Conservation (phyloP, 192 early-diverging fungal species). For the Linderina pennispora region DNA sequence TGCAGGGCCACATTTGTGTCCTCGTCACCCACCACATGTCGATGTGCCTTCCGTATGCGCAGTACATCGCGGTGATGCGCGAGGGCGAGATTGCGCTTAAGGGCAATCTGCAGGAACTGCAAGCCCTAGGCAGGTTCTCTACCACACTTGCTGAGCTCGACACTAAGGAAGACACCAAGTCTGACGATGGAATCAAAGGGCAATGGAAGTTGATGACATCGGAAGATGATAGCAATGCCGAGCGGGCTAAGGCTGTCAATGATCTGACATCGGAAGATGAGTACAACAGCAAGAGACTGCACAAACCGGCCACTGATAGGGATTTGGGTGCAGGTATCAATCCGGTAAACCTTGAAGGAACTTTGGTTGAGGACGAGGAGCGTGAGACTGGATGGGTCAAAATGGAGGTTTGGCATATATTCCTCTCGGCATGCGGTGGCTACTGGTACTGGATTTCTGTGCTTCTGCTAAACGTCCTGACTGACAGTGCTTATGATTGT, state of each 20-base stretch:
- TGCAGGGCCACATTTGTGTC: conserved; percentile 71
- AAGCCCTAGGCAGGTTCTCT: conserved; percentile 32
- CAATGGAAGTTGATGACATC: not conserved
- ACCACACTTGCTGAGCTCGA: conserved; percentile 12
- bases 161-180: conserved; percentile 23
- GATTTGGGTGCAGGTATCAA: conserved; percentile 19
- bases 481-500: conserved; percentile 27
- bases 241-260: conserved; percentile 23
- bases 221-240: conserved; percentile 31
- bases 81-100: conserved; percentile 55
- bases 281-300: not conserved
- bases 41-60: conserved; percentile 52
- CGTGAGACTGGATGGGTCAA: conserved; percentile 67
- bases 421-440: conserved; percentile 56
- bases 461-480: conserved; percentile 39
- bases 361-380: conserved; percentile 73
- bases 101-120: conserved; percentile 48
- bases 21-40: conserved; percentile 93
- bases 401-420: conserved; percentile 62
- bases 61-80: conserved; percentile 57
- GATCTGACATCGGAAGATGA: conserved; percentile 10
- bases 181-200: not conserved
- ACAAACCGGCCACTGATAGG: conserved; percentile 14
- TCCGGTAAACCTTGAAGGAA: conserved; percentile 14
- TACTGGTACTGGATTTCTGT: conserved; percentile 49